Base-by-base conservation (phyloP, 2,329 filamentous ascomycete species). In the Penicillium sp. region DNA sequence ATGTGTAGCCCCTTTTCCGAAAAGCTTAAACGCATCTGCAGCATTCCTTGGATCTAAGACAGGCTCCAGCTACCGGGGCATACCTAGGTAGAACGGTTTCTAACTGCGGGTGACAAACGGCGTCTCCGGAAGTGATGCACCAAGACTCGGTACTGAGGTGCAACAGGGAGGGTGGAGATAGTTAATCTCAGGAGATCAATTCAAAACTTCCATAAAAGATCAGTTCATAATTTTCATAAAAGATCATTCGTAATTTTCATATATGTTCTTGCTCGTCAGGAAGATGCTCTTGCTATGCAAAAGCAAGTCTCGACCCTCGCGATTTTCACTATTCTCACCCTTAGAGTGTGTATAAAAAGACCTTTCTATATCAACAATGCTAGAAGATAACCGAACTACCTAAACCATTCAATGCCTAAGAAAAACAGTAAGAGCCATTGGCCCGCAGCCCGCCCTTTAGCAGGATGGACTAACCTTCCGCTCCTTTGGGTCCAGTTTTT, bases 1-100 rank as follows among this genome's bases (percentile, higher is more conserved):
- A n/a, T n/a, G n/a, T n/a, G n/a, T n/a, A n/a, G n/a, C n/a, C n/a
- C n/a, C n/a, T 16, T 38, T 45, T 47, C 45, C 41, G 44, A 45
- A 50, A 50, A 40, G n/a, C 9, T 14, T 14, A 10, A 27, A 31
- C n/a, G 22, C 14, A 14, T 26, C 24, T 44, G 11, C 29, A 14
- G 26, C 24, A 54, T 52, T 47, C 40, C 28, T 22, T 9, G 4
- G 2, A 37, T 49, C 29, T 40, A 14, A 42, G 34, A 42, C 40
- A 39, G 8, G 8, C 37, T 16, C 3, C 14, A 16, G 9, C 5
- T 9, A 6, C 37, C 20, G 22, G 11, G 6, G 2, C 24, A 9
- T n/a, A n/a, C n/a, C n/a, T n/a, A n/a, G 38, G 9, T 11, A 23
- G 31, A 44, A 38, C 34, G 10, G 20, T 22, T n/a, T 11, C 18